These are phyloP conservation scores for Claviceps sp. DNA, from an alignment of 2,329 filamentous ascomycete genomes.

Conservation along the genomic window DNA sequence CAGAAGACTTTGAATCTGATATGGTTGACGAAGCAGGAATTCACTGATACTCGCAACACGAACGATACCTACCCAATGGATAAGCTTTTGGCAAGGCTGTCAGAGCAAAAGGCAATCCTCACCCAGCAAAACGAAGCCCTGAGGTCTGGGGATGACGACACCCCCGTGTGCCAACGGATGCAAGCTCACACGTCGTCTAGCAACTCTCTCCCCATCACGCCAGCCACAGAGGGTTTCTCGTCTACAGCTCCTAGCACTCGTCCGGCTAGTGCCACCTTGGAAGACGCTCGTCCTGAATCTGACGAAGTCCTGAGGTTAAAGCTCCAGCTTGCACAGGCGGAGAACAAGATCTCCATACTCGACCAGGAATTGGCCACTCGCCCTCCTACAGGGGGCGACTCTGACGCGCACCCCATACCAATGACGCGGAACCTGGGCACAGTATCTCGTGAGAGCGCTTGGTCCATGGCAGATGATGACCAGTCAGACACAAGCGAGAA, in stretches of 20 bases:
- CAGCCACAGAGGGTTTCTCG: slow-evolving; percentile 41
- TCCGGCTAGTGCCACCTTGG: slow-evolving; percentile 36
- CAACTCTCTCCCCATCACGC: slow-evolving; percentile 49
- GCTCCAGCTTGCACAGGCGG: slow-evolving; percentile 56
- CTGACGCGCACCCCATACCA: slow-evolving; percentile 12
- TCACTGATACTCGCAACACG: background rate
- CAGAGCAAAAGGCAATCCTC: slow-evolving; percentile 53
- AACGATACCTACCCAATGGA: slow-evolving; percentile 49
- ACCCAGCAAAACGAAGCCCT: slow-evolving; percentile 44
- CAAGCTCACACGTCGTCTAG: slow-evolving; percentile 37
- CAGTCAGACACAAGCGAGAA: slow-evolving; percentile 44
- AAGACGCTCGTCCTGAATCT: slow-evolving; percentile 26
- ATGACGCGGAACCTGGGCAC: slow-evolving; percentile 11
- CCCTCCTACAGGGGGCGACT: slow-evolving; percentile 40
- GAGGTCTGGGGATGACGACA: slow-evolving; percentile 27
- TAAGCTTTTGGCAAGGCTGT: slow-evolving; percentile 57
- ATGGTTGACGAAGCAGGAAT: slow-evolving; percentile 27
- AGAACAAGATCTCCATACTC: slow-evolving; percentile 56
- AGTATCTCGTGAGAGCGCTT: slow-evolving; percentile 29
- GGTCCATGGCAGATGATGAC: slow-evolving; percentile 40
- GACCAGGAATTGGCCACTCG: slow-evolving; percentile 57
- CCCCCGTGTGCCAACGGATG: slow-evolving; percentile 16
- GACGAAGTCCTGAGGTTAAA: slow-evolving; percentile 57
- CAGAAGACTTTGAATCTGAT: slow-evolving; percentile 1
- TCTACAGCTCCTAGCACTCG: slow-evolving; percentile 35